These are phyloP conservation scores for Pholiota microspora DNA, from an alignment of 768 basidiomycete genomes.

Conservation along the genomic window DNA sequence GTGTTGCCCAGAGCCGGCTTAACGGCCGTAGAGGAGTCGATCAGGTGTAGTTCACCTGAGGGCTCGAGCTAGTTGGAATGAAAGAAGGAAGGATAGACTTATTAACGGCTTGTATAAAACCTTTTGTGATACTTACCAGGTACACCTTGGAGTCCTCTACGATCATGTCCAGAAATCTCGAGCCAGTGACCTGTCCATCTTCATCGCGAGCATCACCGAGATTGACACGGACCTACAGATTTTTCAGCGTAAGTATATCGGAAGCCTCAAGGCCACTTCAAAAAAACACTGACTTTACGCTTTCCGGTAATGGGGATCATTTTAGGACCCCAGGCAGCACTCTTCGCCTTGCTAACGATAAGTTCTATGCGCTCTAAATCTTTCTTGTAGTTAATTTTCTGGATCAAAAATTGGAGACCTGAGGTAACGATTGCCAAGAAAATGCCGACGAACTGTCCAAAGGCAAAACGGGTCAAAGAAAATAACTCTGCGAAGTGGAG, in stretches of 20 bases:
- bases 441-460: constrained; percentile 63
- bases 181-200: constrained; percentile 48
- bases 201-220: constrained; percentile 58
- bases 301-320: constrained; percentile 58
- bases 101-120: no score
- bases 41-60: constrained; percentile 52
- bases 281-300: constrained; percentile 58
- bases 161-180: constrained; percentile 72
- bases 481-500: background rate
- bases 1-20: constrained; percentile 60
- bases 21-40: constrained; percentile 58
- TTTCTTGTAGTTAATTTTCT: constrained; percentile 70
- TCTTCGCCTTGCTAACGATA: constrained; percentile 58
- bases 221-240: constrained; percentile 62
- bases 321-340: constrained; percentile 83
- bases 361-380: constrained; percentile 69
- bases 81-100: background rate
- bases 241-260: no score
- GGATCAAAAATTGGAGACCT: constrained; percentile 79
- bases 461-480: constrained; percentile 8
- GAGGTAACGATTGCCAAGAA: constrained; percentile 81
- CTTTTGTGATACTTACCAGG: constrained; percentile 64
- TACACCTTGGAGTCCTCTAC: constrained; percentile 77
- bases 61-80: constrained; percentile 53
- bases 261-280: no score